Conservation (phyloP, 2,329 filamentous ascomycete genomes). For the Cordyceps javanica region DNA sequence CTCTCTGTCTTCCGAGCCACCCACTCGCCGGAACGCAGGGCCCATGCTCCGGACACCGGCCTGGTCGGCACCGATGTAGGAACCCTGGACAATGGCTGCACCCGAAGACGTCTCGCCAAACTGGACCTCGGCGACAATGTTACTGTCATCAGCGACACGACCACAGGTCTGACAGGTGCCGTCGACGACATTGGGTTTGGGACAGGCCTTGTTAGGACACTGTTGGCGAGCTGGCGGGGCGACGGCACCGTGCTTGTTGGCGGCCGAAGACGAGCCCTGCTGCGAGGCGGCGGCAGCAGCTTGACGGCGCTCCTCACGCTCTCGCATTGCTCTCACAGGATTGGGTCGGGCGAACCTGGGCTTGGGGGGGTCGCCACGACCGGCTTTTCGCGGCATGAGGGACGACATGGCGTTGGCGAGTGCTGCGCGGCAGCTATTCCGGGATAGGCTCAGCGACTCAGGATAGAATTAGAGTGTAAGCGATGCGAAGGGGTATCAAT, state of each 20-base stretch:
- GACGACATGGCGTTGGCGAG: conserved; percentile 37
- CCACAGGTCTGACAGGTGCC: conserved; percentile 79
- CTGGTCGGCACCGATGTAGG: conserved; percentile 79
- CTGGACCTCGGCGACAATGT: conserved; percentile 86
- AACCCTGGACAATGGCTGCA: conserved; percentile 85
- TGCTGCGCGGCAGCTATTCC: too few species aligned
- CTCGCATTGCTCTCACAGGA: conserved; percentile 44
- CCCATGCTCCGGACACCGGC: conserved; percentile 66
- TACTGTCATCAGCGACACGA: conserved; percentile 74
- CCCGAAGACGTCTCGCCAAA: conserved; percentile 86
- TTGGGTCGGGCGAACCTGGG: conserved; percentile 40
- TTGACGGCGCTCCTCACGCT: conserved; percentile 41
- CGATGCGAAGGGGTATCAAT: too few species aligned
- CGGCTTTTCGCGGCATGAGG: conserved; percentile 34
- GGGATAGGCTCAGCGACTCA: too few species aligned
- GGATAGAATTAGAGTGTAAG: too few species aligned
- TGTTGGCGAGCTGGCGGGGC: conserved; percentile 32
- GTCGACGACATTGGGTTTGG: conserved; percentile 55
- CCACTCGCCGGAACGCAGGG: conserved; percentile 54
- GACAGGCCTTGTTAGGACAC: conserved; percentile 55
- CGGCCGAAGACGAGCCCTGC: conserved; percentile 22
- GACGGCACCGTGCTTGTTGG: conserved; percentile 25
- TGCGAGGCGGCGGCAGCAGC: conserved; percentile 25
- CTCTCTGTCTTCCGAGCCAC: conserved; percentile 52
- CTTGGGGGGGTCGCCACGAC: conserved; percentile 25